These are phyloP conservation scores for Lachancea nothofagi DNA, from an alignment of 805 yeast species.

Conservation along the genomic window DNA sequence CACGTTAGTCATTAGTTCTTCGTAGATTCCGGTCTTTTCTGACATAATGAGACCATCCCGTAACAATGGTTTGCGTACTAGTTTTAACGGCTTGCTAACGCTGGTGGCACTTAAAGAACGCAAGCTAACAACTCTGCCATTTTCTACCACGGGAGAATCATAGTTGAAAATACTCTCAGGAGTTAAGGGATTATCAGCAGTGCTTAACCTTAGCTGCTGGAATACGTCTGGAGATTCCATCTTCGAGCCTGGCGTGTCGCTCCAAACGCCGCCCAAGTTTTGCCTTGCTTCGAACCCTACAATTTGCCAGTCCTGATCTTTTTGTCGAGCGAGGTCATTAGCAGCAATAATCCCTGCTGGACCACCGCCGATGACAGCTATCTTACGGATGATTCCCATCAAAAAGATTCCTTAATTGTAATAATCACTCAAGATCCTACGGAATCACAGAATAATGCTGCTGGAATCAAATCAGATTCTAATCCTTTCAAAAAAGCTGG, in stretches of 20 bases:
- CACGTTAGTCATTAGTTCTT: slow-evolving; percentile 15
- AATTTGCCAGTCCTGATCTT: slow-evolving; percentile 24
- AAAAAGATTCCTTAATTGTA: too few species aligned
- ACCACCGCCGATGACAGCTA: slow-evolving; percentile 22
- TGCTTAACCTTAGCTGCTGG: slow-evolving; percentile 9
- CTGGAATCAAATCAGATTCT: too few species aligned
- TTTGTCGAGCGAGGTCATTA: slow-evolving; percentile 12
- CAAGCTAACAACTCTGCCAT: slow-evolving; percentile 9
- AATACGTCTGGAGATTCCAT: slow-evolving; percentile 12
- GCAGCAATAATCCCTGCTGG: slow-evolving; percentile 19
- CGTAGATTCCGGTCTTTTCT: slow-evolving; percentile 17
- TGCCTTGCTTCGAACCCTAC: slow-evolving; percentile 42
- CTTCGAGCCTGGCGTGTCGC: slow-evolving; percentile 17
- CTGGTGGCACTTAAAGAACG: slow-evolving; percentile 15
- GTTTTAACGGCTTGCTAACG: slow-evolving; percentile 11
- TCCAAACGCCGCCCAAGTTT: slow-evolving; percentile 45
- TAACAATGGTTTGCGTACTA: slow-evolving; percentile 5
- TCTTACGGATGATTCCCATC: slow-evolving; percentile 15
- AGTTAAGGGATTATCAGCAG: slow-evolving; percentile 5
- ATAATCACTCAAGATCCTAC: too few species aligned
- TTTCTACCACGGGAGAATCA: slow-evolving; percentile 15
- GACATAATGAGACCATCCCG: slow-evolving; percentile 16
- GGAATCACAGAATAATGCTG: too few species aligned
- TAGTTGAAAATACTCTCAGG: slow-evolving; percentile 15
- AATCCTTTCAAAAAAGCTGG: too few species aligned